Evolutionary conservation across 2,329 filamentous ascomycete species (phyloP).

Genomic region (Monosporascus ibericus): DNA sequence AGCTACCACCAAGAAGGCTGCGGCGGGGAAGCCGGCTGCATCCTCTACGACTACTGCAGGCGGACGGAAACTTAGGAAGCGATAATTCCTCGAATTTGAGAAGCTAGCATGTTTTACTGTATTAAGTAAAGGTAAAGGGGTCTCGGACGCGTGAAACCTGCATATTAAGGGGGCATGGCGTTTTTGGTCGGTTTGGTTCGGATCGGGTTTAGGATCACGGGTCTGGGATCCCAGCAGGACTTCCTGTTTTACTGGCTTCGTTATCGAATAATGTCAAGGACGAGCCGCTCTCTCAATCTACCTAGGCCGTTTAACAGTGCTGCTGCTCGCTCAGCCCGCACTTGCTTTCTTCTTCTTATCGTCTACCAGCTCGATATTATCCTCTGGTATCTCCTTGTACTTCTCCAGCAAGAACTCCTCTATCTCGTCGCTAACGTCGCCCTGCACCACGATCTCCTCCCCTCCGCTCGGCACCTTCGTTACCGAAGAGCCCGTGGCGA

Average conservation of each 20-base stretch:
- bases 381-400: slow-evolving; percentile 85
- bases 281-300: background rate
- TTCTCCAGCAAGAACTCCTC: slow-evolving; percentile 85
- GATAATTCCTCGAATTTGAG: slow-evolving; percentile 26
- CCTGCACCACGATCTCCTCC: slow-evolving; percentile 97
- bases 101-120: too few species aligned
- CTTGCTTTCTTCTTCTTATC: slow-evolving; percentile 78
- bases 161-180: background rate
- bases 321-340: slow-evolving; percentile 6
- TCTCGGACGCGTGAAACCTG: background rate
- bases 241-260: background rate
- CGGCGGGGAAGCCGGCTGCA: slow-evolving; percentile 35
- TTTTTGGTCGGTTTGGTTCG: background rate
- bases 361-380: slow-evolving; percentile 91
- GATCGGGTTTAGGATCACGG: background rate
- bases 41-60: slow-evolving; percentile 36
- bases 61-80: slow-evolving; percentile 48
- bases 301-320: background rate
- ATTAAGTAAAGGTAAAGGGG: background rate
- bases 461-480: slow-evolving; percentile 81
- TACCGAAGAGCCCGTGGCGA: slow-evolving; percentile 87
- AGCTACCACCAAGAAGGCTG: slow-evolving; percentile 43
- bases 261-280: background rate
- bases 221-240: background rate
- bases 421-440: slow-evolving; percentile 92